Evolutionary conservation across 177 flowering plant species (phyloP).

Genomic region (Vitis hybrid): DNA sequence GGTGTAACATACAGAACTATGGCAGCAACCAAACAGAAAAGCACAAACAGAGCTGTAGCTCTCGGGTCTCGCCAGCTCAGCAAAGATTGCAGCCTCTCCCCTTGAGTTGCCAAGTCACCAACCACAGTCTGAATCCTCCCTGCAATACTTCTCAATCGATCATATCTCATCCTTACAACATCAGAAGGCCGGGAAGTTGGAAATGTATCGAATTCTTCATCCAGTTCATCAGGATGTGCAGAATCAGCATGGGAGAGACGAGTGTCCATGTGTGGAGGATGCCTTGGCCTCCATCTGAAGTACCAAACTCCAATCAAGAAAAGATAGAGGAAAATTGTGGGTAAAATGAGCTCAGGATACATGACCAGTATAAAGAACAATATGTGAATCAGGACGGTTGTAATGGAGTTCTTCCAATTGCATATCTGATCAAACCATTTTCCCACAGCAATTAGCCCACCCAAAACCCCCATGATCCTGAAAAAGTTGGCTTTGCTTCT

Average conservation of each 20-base stretch:
- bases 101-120: slow-evolving; percentile 78
- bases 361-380: slow-evolving; percentile 73
- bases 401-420: slow-evolving; percentile 81
- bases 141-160: slow-evolving; percentile 65
- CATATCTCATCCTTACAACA: slow-evolving; percentile 68
- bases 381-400: slow-evolving; percentile 77
- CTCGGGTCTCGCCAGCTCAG: slow-evolving; percentile 83
- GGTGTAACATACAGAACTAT: slow-evolving; percentile 68
- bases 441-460: slow-evolving; percentile 73
- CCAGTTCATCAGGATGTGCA: slow-evolving; percentile 66
- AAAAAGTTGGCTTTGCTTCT: slow-evolving; percentile 88
- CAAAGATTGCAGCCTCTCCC: slow-evolving; percentile 72
- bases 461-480: slow-evolving; percentile 70
- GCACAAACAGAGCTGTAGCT: slow-evolving; percentile 70
- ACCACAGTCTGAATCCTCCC: slow-evolving; percentile 72
- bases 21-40: slow-evolving; percentile 72
- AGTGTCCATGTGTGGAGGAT: slow-evolving; percentile 80
- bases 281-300: slow-evolving; percentile 70
- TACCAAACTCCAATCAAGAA: slow-evolving; percentile 86
- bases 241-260: slow-evolving; percentile 68
- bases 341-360: slow-evolving; percentile 81
- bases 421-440: slow-evolving; percentile 89
- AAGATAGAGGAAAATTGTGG: slow-evolving; percentile 76
- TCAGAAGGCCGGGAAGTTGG: slow-evolving; percentile 67
- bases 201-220: slow-evolving; percentile 65